Evolutionary conservation across 78 protist species (phyloP).

Genomic region (Neovahlkampfia damariscottae): DNA sequence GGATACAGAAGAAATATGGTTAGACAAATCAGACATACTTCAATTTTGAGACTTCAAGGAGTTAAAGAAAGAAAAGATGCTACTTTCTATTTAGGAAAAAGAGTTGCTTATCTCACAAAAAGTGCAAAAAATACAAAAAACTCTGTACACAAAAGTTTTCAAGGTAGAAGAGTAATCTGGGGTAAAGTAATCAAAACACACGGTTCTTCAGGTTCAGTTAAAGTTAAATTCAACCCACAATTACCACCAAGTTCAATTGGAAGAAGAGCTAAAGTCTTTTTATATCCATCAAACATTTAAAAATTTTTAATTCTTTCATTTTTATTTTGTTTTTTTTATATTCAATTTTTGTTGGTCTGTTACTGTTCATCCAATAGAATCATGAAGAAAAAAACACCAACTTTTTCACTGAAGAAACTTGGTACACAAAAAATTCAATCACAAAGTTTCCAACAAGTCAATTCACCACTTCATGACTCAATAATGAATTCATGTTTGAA

Average conservation of each 20-base stretch:
- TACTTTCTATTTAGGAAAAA: slow-evolving; percentile 80
- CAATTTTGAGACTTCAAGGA: slow-evolving; percentile 75
- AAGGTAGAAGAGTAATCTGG: slow-evolving; percentile 61
- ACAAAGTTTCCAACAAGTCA: too few species aligned
- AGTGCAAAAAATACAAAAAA: slow-evolving; percentile 40
- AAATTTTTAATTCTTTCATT: background rate
- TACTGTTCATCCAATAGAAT: too few species aligned
- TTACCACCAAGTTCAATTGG: slow-evolving; percentile 85
- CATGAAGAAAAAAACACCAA: too few species aligned
- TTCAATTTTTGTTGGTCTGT: background rate
- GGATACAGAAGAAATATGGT: slow-evolving; percentile 39
- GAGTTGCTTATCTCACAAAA: slow-evolving; percentile 70
- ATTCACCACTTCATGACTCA: too few species aligned
- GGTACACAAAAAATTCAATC: too few species aligned
- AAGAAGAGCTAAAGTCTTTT: slow-evolving; percentile 74
- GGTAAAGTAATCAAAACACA: slow-evolving; percentile 85
- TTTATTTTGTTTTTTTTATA: background rate
- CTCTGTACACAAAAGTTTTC: slow-evolving; percentile 6
- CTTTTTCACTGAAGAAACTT: too few species aligned
- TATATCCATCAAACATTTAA: slow-evolving; percentile 74
- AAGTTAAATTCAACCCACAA: slow-evolving; percentile 79
- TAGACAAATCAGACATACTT: slow-evolving; percentile 63
- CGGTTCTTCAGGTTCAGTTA: slow-evolving; percentile 90
- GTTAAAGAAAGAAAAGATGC: slow-evolving; percentile 53
- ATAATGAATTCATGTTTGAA: too few species aligned